Percentiles rank a stretch among this genome's conserved stretches.
phyloP scores from a whole-genome alignment of 148 eudicot species.

The Drosera capensis region DNA sequence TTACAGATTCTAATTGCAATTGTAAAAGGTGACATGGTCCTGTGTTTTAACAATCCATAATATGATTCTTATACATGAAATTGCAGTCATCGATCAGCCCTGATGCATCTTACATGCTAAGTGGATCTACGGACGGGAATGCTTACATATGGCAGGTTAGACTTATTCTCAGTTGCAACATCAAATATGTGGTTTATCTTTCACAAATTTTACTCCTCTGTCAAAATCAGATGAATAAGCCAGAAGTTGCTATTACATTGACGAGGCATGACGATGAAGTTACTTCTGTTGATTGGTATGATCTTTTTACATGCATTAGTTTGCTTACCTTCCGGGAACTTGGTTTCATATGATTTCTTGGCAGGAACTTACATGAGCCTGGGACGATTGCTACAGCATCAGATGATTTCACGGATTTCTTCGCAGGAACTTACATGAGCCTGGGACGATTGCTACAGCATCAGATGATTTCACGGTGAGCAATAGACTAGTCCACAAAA shows the following conservation, averaged over 20 bases:
- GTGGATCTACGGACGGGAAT: constrained; percentile 84
- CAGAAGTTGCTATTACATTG: constrained; percentile 34
- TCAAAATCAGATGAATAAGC: constrained; percentile 46
- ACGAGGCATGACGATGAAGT: constrained; percentile 78
- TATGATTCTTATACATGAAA: constrained; percentile 2
- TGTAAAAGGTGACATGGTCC: neutral
- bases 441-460: constrained; percentile 74
- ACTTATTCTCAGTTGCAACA: neutral
- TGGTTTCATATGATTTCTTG: too few relatives aligned
- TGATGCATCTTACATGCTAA: constrained; percentile 71
- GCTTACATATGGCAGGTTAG: constrained; percentile 91
- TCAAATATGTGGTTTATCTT: neutral
- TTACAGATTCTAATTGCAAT: neutral
- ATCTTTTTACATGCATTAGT: neutral
- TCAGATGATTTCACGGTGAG: constrained; percentile 90
- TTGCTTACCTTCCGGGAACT: too few relatives aligned
- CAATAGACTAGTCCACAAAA: neutral
- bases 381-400: constrained; percentile 86
- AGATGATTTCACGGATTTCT: constrained; percentile 7
- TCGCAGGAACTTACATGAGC: constrained; percentile 58
- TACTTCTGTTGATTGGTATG: constrained; percentile 84
- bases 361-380: constrained; percentile 57
- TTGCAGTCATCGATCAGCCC: constrained; percentile 78
- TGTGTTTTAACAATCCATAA: constrained; percentile 1
- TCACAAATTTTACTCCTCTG: neutral